Conservation (phyloP, 371 early-diverging fungal species). For the Mortierella sp. region DNA sequence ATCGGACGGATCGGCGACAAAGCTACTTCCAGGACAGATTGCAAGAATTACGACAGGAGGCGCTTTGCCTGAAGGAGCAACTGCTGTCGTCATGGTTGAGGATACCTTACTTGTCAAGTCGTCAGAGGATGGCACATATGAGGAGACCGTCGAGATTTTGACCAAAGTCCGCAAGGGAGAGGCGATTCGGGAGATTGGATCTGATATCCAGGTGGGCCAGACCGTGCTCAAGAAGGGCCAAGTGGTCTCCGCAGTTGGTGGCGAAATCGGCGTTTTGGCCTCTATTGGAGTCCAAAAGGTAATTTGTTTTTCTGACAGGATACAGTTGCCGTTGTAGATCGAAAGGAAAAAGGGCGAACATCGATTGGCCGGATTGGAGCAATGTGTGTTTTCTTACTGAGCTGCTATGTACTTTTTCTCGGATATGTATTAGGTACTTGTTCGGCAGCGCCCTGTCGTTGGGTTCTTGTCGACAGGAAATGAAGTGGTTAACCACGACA, state of each 20-base stretch:
- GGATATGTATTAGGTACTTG: conserved; percentile 62
- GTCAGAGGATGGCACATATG: conserved; percentile 70
- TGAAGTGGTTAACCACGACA: conserved; percentile 80
- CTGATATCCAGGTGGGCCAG: conserved; percentile 76
- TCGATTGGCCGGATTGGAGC: not conserved
- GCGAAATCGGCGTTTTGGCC: conserved; percentile 86
- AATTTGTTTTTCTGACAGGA: not conserved
- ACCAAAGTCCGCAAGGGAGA: conserved; percentile 59
- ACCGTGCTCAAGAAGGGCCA: conserved; percentile 70
- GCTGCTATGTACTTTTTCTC: not conserved
- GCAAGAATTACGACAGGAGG: conserved; percentile 93
- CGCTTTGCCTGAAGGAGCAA: conserved; percentile 83
- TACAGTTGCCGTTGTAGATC: not conserved
- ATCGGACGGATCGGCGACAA: conserved; percentile 21
- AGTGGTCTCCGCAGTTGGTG: conserved; percentile 76
- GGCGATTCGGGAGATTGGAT: conserved; percentile 86
- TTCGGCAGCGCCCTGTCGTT: conserved; percentile 78
- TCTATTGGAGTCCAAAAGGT: conserved; percentile 79
- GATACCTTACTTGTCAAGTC: conserved; percentile 79
- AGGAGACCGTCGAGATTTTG: conserved; percentile 72
- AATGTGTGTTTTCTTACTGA: not conserved
- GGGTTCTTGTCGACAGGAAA: conserved; percentile 92
- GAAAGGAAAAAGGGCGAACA: too few species aligned
- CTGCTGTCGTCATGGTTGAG: conserved; percentile 95
- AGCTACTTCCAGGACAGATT: conserved; percentile 70